These are phyloP conservation scores for Phlyctochytrium bullatum DNA, from an alignment of 192 early-diverging fungal genomes.

Conservation along the genomic window DNA sequence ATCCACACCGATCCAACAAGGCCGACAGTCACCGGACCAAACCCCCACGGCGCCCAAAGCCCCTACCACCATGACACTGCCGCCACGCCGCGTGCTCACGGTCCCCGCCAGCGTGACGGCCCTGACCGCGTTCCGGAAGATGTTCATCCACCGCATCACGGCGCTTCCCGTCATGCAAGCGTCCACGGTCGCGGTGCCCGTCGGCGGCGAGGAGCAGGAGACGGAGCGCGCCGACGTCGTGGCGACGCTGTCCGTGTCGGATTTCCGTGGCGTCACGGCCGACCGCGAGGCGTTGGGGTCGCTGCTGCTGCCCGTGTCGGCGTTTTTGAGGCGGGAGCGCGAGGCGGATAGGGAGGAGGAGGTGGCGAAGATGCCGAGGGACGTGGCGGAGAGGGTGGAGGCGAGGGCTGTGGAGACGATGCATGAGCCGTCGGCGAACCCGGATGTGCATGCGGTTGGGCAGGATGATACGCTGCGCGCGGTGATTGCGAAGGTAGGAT, in stretches of 20 bases:
- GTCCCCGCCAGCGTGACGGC: background rate
- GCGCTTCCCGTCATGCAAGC: slow-evolving; percentile 20
- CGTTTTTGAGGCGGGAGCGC: slow-evolving; percentile 51
- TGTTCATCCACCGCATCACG: slow-evolving; percentile 20
- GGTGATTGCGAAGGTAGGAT: background rate
- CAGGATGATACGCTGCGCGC: background rate
- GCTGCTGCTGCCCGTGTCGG: slow-evolving; percentile 63
- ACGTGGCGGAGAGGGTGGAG: too few relatives aligned
- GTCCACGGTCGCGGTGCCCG: slow-evolving; percentile 45
- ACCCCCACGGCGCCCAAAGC: background rate
- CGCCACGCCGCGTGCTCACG: background rate
- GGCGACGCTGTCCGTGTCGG: slow-evolving; percentile 67
- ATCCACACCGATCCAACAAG: background rate
- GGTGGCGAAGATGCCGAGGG: too few relatives aligned
- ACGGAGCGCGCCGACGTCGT: slow-evolving; percentile 46
- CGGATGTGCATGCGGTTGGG: too few relatives aligned
- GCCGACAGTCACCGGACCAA: background rate
- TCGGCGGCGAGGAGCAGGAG: too few relatives aligned
- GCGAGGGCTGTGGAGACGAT: too few relatives aligned
- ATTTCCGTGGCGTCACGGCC: slow-evolving; percentile 68
- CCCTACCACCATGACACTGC: background rate
- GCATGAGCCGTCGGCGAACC: too few relatives aligned
- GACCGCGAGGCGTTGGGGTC: slow-evolving; percentile 43
- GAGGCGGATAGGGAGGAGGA: slow-evolving; percentile 34
- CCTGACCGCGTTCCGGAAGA: background rate